Evolutionary conservation across 768 basidiomycete genomes (phyloP).

Genomic region (Rhodotorula sphaerocarpa): DNA sequence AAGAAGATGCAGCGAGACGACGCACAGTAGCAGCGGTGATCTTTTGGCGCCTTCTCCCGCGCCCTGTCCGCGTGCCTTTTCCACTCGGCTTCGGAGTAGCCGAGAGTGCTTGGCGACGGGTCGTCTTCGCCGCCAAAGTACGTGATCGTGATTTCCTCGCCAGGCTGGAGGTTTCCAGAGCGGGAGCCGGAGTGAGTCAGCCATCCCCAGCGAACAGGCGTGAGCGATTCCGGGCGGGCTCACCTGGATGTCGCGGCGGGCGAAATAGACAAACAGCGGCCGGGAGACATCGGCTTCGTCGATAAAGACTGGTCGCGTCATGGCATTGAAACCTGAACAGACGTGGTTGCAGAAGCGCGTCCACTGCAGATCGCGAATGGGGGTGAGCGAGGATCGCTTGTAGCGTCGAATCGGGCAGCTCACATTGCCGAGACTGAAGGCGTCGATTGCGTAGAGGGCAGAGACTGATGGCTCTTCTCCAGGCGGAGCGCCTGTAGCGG

Average conservation of each 20-base stretch:
- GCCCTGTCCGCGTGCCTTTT: not conserved
- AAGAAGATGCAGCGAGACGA: not conserved
- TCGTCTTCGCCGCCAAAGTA: slow-evolving; percentile 8
- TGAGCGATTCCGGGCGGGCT: not conserved
- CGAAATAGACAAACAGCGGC: slow-evolving; percentile 29
- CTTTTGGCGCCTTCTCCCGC: not conserved
- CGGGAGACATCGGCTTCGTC: slow-evolving; percentile 17
- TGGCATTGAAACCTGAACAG: slow-evolving; percentile 13
- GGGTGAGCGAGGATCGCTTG: too few species aligned
- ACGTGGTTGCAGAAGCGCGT: slow-evolving; percentile 30
- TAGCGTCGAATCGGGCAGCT: not conserved
- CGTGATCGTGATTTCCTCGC: slow-evolving; percentile 25
- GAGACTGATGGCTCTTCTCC: not conserved
- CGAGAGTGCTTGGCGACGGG: not conserved
- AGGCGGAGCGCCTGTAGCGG: too few species aligned
- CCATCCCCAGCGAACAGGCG: not conserved
- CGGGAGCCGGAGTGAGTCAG: not conserved
- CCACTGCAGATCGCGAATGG: slow-evolving; percentile 9
- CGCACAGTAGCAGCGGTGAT: slow-evolving; percentile 22
- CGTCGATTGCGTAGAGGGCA: slow-evolving; percentile 17
- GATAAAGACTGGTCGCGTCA: slow-evolving; percentile 2
- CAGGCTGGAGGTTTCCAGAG: slow-evolving; percentile 24
- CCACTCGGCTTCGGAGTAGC: not conserved
- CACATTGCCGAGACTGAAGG: slow-evolving; percentile 25
- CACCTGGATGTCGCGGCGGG: slow-evolving; percentile 5